A percentile compares a stretch with the other conserved stretches of the same genome.
phyloP scores from a whole-genome alignment of 495 filamentous ascomycete species.

The Acidomyces sp. region DNA sequence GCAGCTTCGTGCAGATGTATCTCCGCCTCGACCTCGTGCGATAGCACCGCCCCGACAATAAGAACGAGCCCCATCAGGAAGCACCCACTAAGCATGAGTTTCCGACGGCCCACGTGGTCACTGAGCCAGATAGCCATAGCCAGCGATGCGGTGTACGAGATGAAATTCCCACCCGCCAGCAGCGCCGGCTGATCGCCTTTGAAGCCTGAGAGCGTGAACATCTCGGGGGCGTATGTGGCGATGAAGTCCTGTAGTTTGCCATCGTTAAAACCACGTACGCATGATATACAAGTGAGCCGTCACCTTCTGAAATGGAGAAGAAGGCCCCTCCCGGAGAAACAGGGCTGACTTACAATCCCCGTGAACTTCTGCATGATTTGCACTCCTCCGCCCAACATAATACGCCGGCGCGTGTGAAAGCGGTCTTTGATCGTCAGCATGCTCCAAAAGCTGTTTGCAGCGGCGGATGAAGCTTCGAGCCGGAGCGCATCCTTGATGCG shows the following conservation, averaged over 20 bases:
- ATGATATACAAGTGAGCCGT: no score
- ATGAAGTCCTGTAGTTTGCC: no score
- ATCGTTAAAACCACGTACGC: no score
- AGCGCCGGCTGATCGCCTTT: background rate
- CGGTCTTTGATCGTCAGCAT: constrained; percentile 14
- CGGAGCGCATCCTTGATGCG: constrained; percentile 9
- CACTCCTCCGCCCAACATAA: constrained; percentile 53
- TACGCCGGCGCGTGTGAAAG: constrained; percentile 44
- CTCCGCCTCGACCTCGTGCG: constrained; percentile 2
- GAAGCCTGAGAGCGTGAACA: background rate
- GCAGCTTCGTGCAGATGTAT: background rate
- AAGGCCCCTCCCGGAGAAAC: background rate
- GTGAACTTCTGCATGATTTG: constrained; percentile 55
- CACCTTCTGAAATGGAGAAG: no score
- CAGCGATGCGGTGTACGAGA: background rate
- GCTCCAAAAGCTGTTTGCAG: constrained; percentile 19
- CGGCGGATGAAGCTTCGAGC: constrained; percentile 19
- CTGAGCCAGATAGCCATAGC: constrained; percentile 4
- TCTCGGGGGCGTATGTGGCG: background rate
- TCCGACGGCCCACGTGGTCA: constrained; percentile 5
- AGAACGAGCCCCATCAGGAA: constrained; percentile 7
- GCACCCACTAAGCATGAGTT: constrained; percentile 7
- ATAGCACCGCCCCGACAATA: constrained; percentile 3
- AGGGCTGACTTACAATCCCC: constrained; percentile 7
- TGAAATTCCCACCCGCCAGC: background rate